Conservation (phyloP, 768 basidiomycete genomes). For the Mycena sanguinolenta region DNA sequence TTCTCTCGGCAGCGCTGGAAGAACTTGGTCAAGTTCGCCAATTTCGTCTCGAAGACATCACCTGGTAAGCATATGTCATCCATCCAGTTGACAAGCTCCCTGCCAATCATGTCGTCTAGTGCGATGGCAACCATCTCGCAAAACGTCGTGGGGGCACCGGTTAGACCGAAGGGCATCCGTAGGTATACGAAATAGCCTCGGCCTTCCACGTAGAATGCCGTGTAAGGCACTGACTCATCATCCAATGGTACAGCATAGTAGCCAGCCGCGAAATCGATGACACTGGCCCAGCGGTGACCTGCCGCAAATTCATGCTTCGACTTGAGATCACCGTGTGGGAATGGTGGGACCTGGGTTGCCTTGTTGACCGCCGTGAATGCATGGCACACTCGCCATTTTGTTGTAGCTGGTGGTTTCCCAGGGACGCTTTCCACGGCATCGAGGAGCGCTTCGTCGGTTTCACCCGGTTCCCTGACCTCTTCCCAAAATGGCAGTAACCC, state of each 20-base stretch:
- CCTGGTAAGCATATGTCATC: constrained; percentile 52
- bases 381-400: constrained; percentile 21
- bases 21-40: constrained; percentile 43
- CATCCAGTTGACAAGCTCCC: constrained; percentile 50
- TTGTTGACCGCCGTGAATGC: constrained; percentile 16
- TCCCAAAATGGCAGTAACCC: constrained; percentile 18
- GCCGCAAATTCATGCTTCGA: constrained; percentile 51
- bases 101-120: constrained; percentile 44
- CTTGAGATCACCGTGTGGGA: constrained; percentile 53
- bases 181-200: constrained; percentile 52
- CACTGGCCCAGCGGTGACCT: constrained; percentile 50
- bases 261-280: constrained; percentile 54
- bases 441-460: constrained; percentile 12
- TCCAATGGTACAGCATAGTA: constrained; percentile 46
- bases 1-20: constrained; percentile 45
- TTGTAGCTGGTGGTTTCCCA: neutral
- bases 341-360: constrained; percentile 38
- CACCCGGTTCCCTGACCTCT: constrained; percentile 16
- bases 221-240: constrained; percentile 43
- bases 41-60: constrained; percentile 47
- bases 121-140: constrained; percentile 43
- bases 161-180: constrained; percentile 56
- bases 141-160: constrained; percentile 54
- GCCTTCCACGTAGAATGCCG: constrained; percentile 55
- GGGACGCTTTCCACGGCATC: neutral